These are phyloP conservation scores for Aspergillus sergii DNA, from an alignment of 2,329 filamentous ascomycete species.

Conservation along the genomic window DNA sequence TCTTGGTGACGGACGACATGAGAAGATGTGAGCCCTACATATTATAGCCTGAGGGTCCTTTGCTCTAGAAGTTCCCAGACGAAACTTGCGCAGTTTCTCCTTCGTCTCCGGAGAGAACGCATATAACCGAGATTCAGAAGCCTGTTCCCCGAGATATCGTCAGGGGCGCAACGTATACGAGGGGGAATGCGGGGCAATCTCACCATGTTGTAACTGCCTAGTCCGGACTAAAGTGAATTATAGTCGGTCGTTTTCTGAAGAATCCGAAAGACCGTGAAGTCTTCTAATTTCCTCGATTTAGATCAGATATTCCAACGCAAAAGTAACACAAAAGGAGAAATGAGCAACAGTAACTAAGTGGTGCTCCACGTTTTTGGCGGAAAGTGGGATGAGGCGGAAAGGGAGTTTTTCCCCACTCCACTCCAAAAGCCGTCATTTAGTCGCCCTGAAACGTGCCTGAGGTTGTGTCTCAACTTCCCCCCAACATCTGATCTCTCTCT, in stretches of 20 bases:
- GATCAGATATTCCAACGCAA: not conserved
- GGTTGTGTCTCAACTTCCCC: not conserved
- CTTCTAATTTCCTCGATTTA: not conserved
- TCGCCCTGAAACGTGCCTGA: not conserved
- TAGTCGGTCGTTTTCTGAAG: not conserved
- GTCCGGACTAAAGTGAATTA: not conserved
- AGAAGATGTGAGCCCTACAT: slow-evolving; percentile 63
- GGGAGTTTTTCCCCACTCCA: slow-evolving; percentile 18
- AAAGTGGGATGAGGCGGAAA: slow-evolving; percentile 13
- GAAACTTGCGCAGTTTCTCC: slow-evolving; percentile 90
- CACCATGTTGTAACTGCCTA: slow-evolving; percentile 19
- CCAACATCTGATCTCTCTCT: not conserved
- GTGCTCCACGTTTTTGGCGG: slow-evolving; percentile 7
- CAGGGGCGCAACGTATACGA: not conserved
- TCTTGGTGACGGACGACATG: not conserved
- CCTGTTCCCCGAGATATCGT: not conserved
- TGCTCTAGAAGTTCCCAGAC: slow-evolving; percentile 82
- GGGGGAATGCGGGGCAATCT: slow-evolving; percentile 21
- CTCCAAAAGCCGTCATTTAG: not conserved
- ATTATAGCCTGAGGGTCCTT: slow-evolving; percentile 89
- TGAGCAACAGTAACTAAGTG: not conserved
- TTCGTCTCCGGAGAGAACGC: slow-evolving; percentile 90
- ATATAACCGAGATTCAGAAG: slow-evolving; percentile 84
- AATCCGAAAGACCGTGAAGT: not conserved
- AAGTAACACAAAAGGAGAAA: not conserved